Evolutionary conservation across 2,329 filamentous ascomycete genomes (phyloP), one percentile per base, ranked within the genome.

Genomic region (Pseudogymnoascus sp.): DNA sequence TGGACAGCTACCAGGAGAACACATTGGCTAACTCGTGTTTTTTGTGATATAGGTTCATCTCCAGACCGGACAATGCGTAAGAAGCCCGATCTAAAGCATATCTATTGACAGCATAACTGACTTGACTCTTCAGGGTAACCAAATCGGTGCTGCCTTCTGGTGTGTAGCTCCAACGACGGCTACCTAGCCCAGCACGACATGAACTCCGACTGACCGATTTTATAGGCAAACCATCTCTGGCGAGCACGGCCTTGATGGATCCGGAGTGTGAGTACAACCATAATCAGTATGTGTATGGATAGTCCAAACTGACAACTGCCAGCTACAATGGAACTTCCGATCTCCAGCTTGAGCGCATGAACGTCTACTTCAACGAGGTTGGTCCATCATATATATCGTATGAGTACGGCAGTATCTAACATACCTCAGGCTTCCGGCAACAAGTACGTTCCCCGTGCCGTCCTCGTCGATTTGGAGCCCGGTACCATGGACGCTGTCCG

Each of bases 61-160:
- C 74, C 94, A 99, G 84, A 99, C 94, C 85, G 94, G 94, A 80
- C 94, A 99, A 88, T 97, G 94, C 84, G 93, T 97, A 87, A 82
- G 87, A 85, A 62, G 39, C 66, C 62, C 26, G 29, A 41, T 23
- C 7, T n/a, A 26, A 12, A 29, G 35, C 49, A 49, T 33, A 49
- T 61, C 52, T 64, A 64, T 45, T 64, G 59, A 65, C 60, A 39
- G 37, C 19, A 41, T 55, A 41, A 52, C 65, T 70, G 49, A 71
- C 21, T 68, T 72, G 21, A 26, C 4, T 65, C 66, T 63, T 72
- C 74, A 97, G 93, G 94, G 94, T 87, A 99, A 99, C 90, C 94
- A 99, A 91, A 96, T 97, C 73, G 94, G 94, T 93, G 94, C 94
- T 84, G 94, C 94, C 81, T 99, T 99, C 87, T 99, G 94, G 89